Evolutionary conservation across 768 basidiomycete genomes (phyloP), one percentile per base, ranked within the genome.

Genomic region (Pleurotus citrinopileatus): DNA sequence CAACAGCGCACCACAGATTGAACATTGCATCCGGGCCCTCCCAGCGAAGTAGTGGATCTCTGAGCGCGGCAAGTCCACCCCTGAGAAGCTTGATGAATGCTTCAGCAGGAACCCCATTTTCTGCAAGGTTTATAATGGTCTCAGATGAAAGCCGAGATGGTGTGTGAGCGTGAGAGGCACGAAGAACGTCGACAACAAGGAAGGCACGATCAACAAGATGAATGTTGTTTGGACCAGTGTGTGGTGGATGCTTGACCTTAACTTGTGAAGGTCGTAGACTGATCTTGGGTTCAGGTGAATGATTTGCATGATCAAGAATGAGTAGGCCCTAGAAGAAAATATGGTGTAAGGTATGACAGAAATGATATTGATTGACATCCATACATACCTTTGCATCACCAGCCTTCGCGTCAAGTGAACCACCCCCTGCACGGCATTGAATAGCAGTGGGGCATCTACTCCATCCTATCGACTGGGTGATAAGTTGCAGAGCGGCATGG

Each of bases 81-180:
- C 69, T 67, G 28, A 80, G 56, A 2, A 83, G 57, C 0, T 70
- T 47, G 3, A 67, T 44, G 56, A 86, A 82, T 3, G 73, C 63
- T 0, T 40, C 3, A 23, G 65, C 55, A 4, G 76, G 73, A 2
- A 89, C 85, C 0, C 81, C 81, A 59, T 87, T 87, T 53, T 87
- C 84, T 0, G 79, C 73, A 4, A 87, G 69, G 61, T 86, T 87
- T 45, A 85, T 77, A 32, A 87, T 80, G 0, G 75, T 79, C 58
- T 89, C 84, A 1, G 72, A 66, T 1, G 83, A 79, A 4, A 87
- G 68, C 5, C 72, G 68, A 4, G 74, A 69, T 1, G 79, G 75
- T 1, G 72, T 70, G 15, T 69, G 67, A 57, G 84, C 64, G 12
- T 78, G 76, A 0, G 82, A 77, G 0, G 73, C 66, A 0, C 80